These are phyloP conservation scores for Pseudogymnoascus verrucosus DNA, from an alignment of 2,329 filamentous ascomycete species.

Conservation along the genomic window DNA sequence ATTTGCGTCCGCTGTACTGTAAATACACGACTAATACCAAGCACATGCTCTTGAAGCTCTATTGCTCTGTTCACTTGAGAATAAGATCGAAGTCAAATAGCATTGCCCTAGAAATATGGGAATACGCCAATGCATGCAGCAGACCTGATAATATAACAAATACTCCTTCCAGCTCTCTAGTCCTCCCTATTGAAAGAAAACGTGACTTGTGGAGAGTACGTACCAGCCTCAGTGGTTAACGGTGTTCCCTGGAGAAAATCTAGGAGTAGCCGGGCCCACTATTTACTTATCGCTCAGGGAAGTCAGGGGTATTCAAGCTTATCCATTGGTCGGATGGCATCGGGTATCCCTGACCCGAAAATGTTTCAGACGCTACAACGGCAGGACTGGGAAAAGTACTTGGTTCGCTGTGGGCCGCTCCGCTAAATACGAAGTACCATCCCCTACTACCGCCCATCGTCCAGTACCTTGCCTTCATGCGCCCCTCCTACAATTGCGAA, in stretches of 20 bases:
- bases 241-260: not conserved
- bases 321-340: not conserved
- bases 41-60: not conserved
- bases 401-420: not conserved
- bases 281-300: not conserved
- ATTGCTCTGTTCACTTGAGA: not conserved
- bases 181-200: not conserved
- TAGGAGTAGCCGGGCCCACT: not conserved
- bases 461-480: not conserved
- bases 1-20: not conserved
- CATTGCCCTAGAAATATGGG: not conserved
- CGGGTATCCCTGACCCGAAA: not conserved
- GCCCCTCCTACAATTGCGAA: conserved; percentile 1
- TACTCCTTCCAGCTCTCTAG: not conserved
- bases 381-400: not conserved
- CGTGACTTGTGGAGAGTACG: not conserved
- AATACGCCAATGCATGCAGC: not conserved
- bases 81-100: not conserved
- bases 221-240: not conserved
- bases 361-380: not conserved
- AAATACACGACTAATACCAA: not conserved
- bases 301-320: not conserved
- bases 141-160: not conserved
- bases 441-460: not conserved
- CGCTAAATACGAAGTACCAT: not conserved